These are phyloP conservation scores for Serendipita indica DNA, from an alignment of 768 basidiomycete genomes.

Conservation along the genomic window DNA sequence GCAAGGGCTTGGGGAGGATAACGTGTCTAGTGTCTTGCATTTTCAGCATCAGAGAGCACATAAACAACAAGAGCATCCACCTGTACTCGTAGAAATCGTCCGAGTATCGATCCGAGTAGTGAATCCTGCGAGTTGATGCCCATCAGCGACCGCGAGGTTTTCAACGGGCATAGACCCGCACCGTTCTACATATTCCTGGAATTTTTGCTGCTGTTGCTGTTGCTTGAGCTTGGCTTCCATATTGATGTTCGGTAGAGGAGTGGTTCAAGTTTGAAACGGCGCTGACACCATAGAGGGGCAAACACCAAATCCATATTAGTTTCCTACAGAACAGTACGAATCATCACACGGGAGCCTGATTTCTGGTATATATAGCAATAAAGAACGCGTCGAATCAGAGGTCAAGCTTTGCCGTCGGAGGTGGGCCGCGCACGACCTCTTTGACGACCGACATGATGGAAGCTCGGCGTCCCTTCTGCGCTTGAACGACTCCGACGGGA, in stretches of 20 bases:
- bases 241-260: background rate
- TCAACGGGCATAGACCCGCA: background rate
- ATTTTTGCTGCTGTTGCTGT: background rate
- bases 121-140: constrained; percentile 39
- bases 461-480: background rate
- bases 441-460: background rate
- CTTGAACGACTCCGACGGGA: background rate
- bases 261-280: background rate
- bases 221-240: constrained; percentile 1
- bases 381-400: background rate
- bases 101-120: constrained; percentile 82
- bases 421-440: background rate
- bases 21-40: constrained; percentile 53
- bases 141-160: background rate
- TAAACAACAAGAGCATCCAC: constrained; percentile 8
- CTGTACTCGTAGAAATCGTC: constrained; percentile 85
- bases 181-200: constrained; percentile 3
- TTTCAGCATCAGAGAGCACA: background rate
- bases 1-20: constrained; percentile 84
- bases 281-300: background rate
- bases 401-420: background rate
- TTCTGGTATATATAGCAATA: too few relatives aligned
- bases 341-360: too few relatives aligned
- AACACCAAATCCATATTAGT: too few relatives aligned
- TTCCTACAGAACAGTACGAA: too few relatives aligned